A percentile compares a stretch with the other conserved stretches of the same genome.
Conservation (phyloP, 1,284 basidiomycete species). For the Apiotrichum laibachii region DNA sequence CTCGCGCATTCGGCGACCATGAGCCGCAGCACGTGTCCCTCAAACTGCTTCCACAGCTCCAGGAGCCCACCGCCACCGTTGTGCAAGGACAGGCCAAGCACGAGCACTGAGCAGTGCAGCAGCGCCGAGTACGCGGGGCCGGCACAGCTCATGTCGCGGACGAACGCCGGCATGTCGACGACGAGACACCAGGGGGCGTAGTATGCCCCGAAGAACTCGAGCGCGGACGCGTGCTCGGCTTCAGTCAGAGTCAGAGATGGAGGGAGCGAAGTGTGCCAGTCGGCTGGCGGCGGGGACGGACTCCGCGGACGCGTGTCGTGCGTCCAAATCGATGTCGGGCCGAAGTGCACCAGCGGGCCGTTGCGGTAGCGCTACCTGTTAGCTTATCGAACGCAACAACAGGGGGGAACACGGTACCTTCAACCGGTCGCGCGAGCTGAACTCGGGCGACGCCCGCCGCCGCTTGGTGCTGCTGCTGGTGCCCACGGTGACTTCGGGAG, state of each 20-base stretch:
- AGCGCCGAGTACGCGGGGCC: slow-evolving; percentile 20
- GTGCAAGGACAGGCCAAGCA: slow-evolving; percentile 19
- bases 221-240: slow-evolving; percentile 16
- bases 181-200: slow-evolving; percentile 26
- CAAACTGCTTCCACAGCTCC: slow-evolving; percentile 4
- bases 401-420: slow-evolving; percentile 17
- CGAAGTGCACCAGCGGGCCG: slow-evolving; percentile 25
- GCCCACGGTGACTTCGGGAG: background rate
- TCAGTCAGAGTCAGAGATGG: slow-evolving; percentile 8
- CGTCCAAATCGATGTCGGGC: slow-evolving; percentile 28
- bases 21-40: slow-evolving; percentile 19
- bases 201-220: slow-evolving; percentile 18
- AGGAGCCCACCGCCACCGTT: background rate
- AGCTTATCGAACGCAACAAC: background rate
- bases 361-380: background rate
- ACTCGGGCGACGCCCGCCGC: background rate
- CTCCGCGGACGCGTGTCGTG: slow-evolving; percentile 5
- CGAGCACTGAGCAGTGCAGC: slow-evolving; percentile 24
- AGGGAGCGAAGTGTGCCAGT: slow-evolving; percentile 16
- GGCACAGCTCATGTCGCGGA: background rate
- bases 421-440: slow-evolving; percentile 11
- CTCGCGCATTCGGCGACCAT: slow-evolving; percentile 20
- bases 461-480: background rate
- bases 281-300: background rate
- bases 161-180: slow-evolving; percentile 20